Evolutionary conservation across 495 filamentous ascomycete species (phyloP).

Genomic region (Eremomyces bilateralis): DNA sequence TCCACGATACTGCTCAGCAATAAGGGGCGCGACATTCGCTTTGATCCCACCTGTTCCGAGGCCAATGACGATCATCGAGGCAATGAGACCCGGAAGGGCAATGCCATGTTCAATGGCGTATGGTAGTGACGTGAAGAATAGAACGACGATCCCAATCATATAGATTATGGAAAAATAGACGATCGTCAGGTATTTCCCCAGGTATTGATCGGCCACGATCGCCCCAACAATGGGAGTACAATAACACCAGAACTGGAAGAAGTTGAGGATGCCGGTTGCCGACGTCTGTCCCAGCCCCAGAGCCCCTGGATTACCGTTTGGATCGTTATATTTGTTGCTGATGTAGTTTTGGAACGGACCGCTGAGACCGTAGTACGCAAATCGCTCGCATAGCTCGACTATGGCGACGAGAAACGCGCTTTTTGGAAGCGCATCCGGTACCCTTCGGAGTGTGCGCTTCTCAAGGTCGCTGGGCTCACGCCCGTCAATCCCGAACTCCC

Average conservation of each 20-base stretch:
- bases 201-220: slow-evolving; percentile 40
- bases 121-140: slow-evolving; percentile 18
- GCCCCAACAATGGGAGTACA: slow-evolving; percentile 36
- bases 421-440: slow-evolving; percentile 33
- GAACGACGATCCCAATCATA: slow-evolving; percentile 20
- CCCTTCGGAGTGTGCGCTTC: slow-evolving; percentile 25
- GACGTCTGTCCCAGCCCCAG: slow-evolving; percentile 25
- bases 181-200: slow-evolving; percentile 52
- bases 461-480: slow-evolving; percentile 34
- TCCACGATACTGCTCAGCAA: slow-evolving; percentile 55
- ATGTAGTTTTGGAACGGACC: slow-evolving; percentile 38
- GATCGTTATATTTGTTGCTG: slow-evolving; percentile 21
- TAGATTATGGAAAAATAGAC: slow-evolving; percentile 28
- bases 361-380: slow-evolving; percentile 41
- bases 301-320: slow-evolving; percentile 27
- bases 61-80: slow-evolving; percentile 29
- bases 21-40: slow-evolving; percentile 40
- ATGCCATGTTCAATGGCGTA: slow-evolving; percentile 13
- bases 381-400: slow-evolving; percentile 45
- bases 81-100: slow-evolving; percentile 16
- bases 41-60: slow-evolving; percentile 58
- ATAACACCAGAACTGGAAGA: slow-evolving; percentile 36
- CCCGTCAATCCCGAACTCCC: too few relatives aligned
- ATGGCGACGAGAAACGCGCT: slow-evolving; percentile 37
- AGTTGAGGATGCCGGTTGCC: slow-evolving; percentile 36